Evolutionary conservation across 2,329 filamentous ascomycete species (phyloP).

Genomic region (Mariannaea elegans): DNA sequence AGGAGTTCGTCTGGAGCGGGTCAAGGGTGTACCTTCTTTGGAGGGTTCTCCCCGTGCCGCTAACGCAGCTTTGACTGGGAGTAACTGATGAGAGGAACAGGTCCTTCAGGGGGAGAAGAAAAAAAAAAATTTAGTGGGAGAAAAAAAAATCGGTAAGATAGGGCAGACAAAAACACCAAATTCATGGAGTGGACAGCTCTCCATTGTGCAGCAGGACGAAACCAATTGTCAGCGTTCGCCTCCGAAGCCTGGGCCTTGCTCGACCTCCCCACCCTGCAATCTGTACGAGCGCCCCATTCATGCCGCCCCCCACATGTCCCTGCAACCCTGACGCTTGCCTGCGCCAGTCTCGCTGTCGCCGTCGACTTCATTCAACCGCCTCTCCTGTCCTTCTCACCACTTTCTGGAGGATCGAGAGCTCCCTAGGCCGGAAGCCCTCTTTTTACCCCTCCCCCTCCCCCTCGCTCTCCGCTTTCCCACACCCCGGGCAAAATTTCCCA

Average conservation of each 20-base stretch:
- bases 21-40: conserved; percentile 15
- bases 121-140: conserved; percentile 3
- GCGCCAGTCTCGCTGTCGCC: conserved; percentile 16
- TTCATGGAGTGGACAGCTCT: background rate
- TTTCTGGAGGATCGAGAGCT: conserved; percentile 1
- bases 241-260: conserved; percentile 10
- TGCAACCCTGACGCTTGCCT: conserved; percentile 14
- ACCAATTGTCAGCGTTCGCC: conserved; percentile 14
- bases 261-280: conserved; percentile 11
- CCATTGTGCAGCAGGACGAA: background rate
- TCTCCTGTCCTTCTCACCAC: conserved; percentile 8
- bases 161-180: background rate
- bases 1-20: conserved; percentile 26
- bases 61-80: conserved; percentile 22
- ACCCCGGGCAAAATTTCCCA: conserved; percentile 22
- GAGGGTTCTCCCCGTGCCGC: conserved; percentile 22
- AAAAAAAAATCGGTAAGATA: background rate
- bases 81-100: background rate
- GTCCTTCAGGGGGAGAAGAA: conserved; percentile 1
- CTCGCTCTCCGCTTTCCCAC: conserved; percentile 4
- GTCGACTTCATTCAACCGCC: conserved; percentile 12
- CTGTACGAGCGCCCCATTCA: background rate
- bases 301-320: conserved; percentile 15
- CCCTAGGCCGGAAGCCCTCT: conserved; percentile 31
- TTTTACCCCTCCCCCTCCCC: conserved; percentile 26